Evolutionary conservation across 139 green algal species (phyloP).

Genomic region (Chlorella sp.): DNA sequence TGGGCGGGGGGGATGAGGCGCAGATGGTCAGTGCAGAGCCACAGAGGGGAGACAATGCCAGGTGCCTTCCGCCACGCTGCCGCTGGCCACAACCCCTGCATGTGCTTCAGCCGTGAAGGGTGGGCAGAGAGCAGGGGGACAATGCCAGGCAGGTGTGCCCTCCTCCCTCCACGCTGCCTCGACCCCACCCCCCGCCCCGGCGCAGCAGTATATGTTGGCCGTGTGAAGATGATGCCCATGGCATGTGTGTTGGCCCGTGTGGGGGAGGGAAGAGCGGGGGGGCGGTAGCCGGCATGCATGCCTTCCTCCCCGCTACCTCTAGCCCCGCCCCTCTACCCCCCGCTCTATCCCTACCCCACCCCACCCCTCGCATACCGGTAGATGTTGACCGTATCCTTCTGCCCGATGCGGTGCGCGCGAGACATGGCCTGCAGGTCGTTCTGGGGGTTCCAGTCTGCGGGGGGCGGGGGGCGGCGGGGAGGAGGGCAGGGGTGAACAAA

Average conservation of each 20-base stretch:
- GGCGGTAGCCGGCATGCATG: too few species aligned
- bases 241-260: too few species aligned
- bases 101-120: too few species aligned
- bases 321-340: not conserved
- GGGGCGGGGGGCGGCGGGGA: not conserved
- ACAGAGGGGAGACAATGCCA: conserved; percentile 34
- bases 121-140: too few species aligned
- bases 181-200: not conserved
- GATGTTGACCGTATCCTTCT: conserved; percentile 81
- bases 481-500: not conserved
- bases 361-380: conserved; percentile 70
- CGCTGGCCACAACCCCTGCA: conserved; percentile 83
- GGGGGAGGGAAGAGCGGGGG: too few species aligned
- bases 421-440: conserved; percentile 95
- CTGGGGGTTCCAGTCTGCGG: conserved; percentile 61
- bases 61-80: conserved; percentile 91
- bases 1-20: not conserved
- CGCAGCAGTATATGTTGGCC: too few species aligned
- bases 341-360: not conserved
- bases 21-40: too few species aligned
- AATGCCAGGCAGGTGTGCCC: too few species aligned
- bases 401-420: conserved; percentile 94
- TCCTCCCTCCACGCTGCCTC: too few species aligned
- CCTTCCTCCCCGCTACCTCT: too few species aligned
- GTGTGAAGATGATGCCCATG: too few species aligned